Evolutionary conservation across 176 grass and related monocot species (phyloP).

Genomic region (Musa beccarii): DNA sequence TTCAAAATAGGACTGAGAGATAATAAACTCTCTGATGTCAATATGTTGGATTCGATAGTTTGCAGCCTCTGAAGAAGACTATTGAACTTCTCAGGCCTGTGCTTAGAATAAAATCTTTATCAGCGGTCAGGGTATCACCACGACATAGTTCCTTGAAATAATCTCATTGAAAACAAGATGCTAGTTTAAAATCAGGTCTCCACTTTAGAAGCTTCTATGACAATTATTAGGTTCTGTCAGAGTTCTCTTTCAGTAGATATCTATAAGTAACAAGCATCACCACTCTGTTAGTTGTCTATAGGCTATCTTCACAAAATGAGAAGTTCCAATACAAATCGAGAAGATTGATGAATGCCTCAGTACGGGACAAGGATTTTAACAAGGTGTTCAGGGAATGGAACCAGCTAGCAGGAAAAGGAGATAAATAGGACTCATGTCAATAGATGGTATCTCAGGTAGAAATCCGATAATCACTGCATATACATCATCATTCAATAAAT

Average conservation of each 20-base stretch:
- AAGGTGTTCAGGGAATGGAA: not conserved
- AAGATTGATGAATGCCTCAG: not conserved
- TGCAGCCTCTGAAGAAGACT: constrained; percentile 56
- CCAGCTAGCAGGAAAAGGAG: not conserved
- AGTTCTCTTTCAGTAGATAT: not conserved
- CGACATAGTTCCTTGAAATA: not conserved
- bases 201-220: not conserved
- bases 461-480: not conserved
- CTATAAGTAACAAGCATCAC: not conserved
- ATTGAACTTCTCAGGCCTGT: constrained; percentile 84
- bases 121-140: constrained; percentile 15
- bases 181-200: not conserved
- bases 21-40: constrained; percentile 35
- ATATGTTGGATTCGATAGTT: constrained; percentile 63
- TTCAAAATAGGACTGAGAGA: constrained; percentile 31
- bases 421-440: not conserved
- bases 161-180: not conserved
- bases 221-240: not conserved
- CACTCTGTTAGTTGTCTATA: not conserved
- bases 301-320: not conserved
- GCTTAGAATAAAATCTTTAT: constrained; percentile 38
- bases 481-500: not conserved
- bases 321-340: not conserved
- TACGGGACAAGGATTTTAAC: not conserved
- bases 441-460: not conserved